Conservation (phyloP, 139 green algal genomes). For the Raphidocelis subcapitata region DNA sequence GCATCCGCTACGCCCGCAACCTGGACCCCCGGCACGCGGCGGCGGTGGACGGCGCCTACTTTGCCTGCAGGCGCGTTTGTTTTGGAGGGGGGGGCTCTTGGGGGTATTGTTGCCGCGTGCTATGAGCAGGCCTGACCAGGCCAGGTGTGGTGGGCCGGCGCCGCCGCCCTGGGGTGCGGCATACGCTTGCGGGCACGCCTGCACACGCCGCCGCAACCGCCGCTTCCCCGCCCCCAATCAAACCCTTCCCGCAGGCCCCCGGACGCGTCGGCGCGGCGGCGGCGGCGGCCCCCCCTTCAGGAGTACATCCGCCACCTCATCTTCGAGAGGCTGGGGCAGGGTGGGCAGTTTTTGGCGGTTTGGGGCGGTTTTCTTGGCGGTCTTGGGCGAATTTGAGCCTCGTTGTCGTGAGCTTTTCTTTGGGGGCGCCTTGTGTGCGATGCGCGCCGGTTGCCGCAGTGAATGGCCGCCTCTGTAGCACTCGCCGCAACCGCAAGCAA, state of each 20-base stretch:
- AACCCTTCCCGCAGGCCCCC: constrained; percentile 24
- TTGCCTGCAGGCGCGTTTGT: constrained; percentile 20
- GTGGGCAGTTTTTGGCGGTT: not conserved
- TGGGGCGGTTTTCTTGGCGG: not conserved
- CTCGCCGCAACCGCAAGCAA: no score
- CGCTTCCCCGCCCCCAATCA: no score
- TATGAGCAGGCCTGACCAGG: no score
- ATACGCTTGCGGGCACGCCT: not conserved
- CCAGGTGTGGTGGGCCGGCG: no score
- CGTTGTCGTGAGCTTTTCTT: no score
- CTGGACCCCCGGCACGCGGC: constrained; percentile 77
- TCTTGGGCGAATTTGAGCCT: no score
- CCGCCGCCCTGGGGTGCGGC: not conserved
- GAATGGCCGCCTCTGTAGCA: no score
- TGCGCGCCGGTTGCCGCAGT: no score
- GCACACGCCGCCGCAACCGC: not conserved
- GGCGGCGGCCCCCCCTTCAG: constrained; percentile 28
- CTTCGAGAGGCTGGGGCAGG: constrained; percentile 60
- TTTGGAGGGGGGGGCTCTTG: no score
- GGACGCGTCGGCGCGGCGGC: constrained; percentile 27
- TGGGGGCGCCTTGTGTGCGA: no score
- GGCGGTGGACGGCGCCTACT: constrained; percentile 89
- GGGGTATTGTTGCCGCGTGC: no score
- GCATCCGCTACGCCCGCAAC: constrained; percentile 82
- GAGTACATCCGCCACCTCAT: constrained; percentile 93